A percentile compares a stretch with the other conserved stretches of the same genome.
These are phyloP conservation scores for Suaeda aralocaspica DNA, from an alignment of 148 eudicot genomes.

Conservation along the genomic window DNA sequence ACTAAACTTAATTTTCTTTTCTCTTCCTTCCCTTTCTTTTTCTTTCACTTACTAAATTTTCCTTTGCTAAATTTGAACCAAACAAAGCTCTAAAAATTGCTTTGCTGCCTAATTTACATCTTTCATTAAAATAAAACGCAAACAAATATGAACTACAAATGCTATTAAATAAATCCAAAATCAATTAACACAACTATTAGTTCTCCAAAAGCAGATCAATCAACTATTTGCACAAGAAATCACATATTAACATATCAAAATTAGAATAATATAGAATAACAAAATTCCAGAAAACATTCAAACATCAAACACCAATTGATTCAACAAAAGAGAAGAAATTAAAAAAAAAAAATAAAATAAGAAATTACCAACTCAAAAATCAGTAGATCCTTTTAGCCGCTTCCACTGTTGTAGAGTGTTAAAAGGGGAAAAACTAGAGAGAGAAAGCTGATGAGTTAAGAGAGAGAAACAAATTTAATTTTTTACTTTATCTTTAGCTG, in stretches of 20 bases:
- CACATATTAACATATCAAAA: neutral
- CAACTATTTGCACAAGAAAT: neutral
- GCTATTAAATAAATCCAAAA: no score
- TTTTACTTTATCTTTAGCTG: no score
- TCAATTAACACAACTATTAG: neutral
- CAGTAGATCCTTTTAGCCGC: neutral
- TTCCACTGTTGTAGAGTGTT: neutral
- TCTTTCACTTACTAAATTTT: no score
- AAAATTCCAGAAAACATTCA: neutral
- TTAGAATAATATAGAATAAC: neutral
- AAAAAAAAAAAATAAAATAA: neutral
- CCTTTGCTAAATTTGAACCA: no score
- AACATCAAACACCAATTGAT: neutral
- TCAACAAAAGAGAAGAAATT: neutral
- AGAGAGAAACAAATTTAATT: neutral
- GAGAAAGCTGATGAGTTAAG: neutral
- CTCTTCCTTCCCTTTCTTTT: no score
- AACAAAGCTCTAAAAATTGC: no score
- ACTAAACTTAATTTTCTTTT: no score
- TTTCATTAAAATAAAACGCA: no score
- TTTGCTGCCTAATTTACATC: no score
- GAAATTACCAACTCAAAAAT: constrained; percentile 8
- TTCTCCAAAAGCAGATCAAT: neutral
- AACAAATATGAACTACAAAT: no score
- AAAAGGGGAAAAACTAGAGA: neutral